Percentiles rank a stretch among this genome's conserved stretches.
phyloP scores from a whole-genome alignment of 768 basidiomycete genomes.

The Kwoniella newhampshirensis region DNA sequence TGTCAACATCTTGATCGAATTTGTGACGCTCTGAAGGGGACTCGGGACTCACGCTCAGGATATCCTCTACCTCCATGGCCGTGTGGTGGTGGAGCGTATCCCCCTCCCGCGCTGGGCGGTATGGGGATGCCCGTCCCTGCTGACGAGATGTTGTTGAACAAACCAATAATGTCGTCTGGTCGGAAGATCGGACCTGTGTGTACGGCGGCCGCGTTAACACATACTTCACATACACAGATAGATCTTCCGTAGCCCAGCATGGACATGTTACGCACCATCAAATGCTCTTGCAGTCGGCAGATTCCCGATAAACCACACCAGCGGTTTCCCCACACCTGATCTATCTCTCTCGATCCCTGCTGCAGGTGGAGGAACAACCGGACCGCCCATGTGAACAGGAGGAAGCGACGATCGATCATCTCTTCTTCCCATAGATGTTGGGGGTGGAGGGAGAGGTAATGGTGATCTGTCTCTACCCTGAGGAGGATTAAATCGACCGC shows the following conservation, averaged over 20 bases:
- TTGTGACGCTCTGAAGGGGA: no score
- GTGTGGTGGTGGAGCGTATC: neutral
- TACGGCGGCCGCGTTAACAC: no score
- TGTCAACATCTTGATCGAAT: no score
- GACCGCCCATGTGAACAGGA: conserved; percentile 38
- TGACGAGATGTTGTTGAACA: conserved; percentile 62
- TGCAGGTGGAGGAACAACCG: neutral
- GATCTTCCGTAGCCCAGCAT: no score
- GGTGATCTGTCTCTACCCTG: conserved; percentile 3
- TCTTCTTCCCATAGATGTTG: neutral
- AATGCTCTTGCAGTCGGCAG: conserved; percentile 72
- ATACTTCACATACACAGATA: no score
- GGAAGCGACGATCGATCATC: conserved; percentile 43
- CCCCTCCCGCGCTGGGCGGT: neutral
- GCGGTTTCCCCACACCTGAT: conserved; percentile 55
- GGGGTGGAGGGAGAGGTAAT: neutral
- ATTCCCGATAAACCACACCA: conserved; percentile 81
- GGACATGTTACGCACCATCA: conserved; percentile 84
- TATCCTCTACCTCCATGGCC: conserved; percentile 21
- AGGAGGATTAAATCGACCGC: conserved; percentile 2
- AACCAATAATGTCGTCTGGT: conserved; percentile 82
- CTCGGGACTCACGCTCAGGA: conserved; percentile 27
- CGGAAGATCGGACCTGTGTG: conserved; percentile 78
- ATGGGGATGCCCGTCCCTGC: conserved; percentile 22
- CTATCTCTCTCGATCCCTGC: conserved; percentile 32